Conservation (phyloP, 495 filamentous ascomycete genomes). For the Bacidia rubella region DNA sequence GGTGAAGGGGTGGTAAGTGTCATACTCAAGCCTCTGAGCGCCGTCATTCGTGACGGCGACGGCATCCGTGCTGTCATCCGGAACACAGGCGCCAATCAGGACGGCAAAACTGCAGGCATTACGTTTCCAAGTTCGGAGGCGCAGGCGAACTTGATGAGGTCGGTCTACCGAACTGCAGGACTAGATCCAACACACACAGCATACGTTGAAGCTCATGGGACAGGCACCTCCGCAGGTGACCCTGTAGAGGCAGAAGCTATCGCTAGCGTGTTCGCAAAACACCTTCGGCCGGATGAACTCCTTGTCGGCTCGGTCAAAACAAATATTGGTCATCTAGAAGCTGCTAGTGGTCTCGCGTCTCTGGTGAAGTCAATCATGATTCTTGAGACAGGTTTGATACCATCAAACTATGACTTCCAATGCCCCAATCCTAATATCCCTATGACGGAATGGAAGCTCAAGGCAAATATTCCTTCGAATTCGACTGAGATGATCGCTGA, state of each 20-base stretch:
- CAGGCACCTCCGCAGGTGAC: slow-evolving; percentile 25
- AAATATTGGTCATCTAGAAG: slow-evolving; percentile 35
- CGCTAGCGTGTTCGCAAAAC: slow-evolving; percentile 24
- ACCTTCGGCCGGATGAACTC: slow-evolving; percentile 9
- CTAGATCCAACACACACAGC: slow-evolving; percentile 26
- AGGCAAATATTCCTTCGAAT: slow-evolving; percentile 18
- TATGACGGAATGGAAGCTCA: slow-evolving; percentile 17
- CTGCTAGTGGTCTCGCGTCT: slow-evolving; percentile 28
- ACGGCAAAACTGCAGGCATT: slow-evolving; percentile 37
- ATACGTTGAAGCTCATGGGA: slow-evolving; percentile 28
- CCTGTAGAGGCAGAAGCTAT: slow-evolving; percentile 25
- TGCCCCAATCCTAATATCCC: slow-evolving; percentile 19
- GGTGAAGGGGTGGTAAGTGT: slow-evolving; percentile 32
- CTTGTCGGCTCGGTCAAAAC: slow-evolving; percentile 30
- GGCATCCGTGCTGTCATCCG: slow-evolving; percentile 25
- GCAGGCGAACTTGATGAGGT: slow-evolving; percentile 29
- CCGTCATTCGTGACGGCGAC: slow-evolving; percentile 28
- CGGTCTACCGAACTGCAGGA: slow-evolving; percentile 26
- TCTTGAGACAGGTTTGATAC: slow-evolving; percentile 26
- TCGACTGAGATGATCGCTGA: not conserved
- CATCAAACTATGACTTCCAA: slow-evolving; percentile 30
- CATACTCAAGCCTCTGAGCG: slow-evolving; percentile 27
- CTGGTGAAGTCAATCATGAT: slow-evolving; percentile 32
- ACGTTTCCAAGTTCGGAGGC: slow-evolving; percentile 27
- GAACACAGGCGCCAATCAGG: slow-evolving; percentile 28